These are phyloP conservation scores for Aciculosporium take DNA, from an alignment of 2,329 filamentous ascomycete species.

Conservation along the genomic window DNA sequence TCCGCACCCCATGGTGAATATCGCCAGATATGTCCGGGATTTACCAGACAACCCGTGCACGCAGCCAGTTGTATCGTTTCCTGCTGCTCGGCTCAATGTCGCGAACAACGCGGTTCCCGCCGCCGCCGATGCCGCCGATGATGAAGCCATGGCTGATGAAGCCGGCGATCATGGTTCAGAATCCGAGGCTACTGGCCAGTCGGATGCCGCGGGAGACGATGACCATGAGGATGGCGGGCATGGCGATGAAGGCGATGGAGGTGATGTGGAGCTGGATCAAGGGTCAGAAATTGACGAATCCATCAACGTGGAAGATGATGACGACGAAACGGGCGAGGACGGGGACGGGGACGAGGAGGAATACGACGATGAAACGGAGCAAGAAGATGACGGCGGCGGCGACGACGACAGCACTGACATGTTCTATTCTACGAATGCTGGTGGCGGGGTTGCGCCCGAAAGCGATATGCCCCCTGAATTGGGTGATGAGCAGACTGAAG, in stretches of 20 bases:
- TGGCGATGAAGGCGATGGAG: constrained; percentile 8
- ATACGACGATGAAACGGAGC: background rate
- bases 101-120: background rate
- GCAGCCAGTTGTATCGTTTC: background rate
- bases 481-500: background rate
- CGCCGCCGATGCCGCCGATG: constrained; percentile 7
- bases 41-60: constrained; percentile 19
- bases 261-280: constrained; percentile 6
- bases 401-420: background rate
- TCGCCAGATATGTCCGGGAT: constrained; percentile 12
- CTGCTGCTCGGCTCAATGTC: background rate
- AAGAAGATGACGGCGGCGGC: background rate
- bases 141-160: constrained; percentile 4
- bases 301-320: constrained; percentile 1
- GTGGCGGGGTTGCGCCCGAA: background rate
- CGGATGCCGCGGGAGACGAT: constrained; percentile 9
- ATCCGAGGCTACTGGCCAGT: constrained; percentile 10
- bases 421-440: background rate
- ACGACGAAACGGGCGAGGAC: background rate
- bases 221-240: constrained; percentile 9
- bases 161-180: constrained; percentile 2
- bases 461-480: background rate
- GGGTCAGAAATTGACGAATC: background rate
- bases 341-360: background rate
- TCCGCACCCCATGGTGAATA: constrained; percentile 12